Base-by-base conservation (phyloP, 2,329 filamentous ascomycete genomes). In the Cladophialophora chaetospira region DNA sequence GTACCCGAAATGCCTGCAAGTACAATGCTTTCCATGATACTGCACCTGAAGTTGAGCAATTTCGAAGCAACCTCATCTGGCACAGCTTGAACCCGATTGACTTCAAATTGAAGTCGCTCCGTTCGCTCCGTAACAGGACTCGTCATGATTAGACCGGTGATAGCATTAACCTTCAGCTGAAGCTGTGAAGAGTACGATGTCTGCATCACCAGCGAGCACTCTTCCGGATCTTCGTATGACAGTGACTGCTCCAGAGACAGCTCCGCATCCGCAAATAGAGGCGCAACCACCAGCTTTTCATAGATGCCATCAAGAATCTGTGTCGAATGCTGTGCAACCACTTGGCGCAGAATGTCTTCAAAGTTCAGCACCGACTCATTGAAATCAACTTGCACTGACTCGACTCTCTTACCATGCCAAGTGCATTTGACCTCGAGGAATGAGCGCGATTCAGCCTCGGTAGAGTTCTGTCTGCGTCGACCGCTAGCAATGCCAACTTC, bases 401-500 rank as follows among this genome's bases (percentile, higher is more conserved):
- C 81, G 36, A 91, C 83, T 69, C 93, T 88, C 65, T 88, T 86
- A 61, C 86, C 87, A 67, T 93, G 87, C 55, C 89, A 85, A 71
- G 95, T 91, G 93, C 94, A 99, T 63, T 90, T 86, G 54, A 79
- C 55, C 23, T 70, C 70, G 35, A 79, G 65, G 54, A 64, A 68
- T 6, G 76, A 68, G 13, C 69, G 58, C 21, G 66, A 62, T 15
- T 62, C 52, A 21, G 36, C 42, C 10, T 44, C 31, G 26, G 54
- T 28, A 31, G 45, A 53, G 45, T 63, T 55, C 28, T 53, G 50
- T 55, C 64, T 69, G 28, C 67, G 61, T 58, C 69, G 76, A 28
- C 87, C 87, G 68, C 86, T 91, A 57, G 85, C 81, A 31, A 96
- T 83, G 8, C 91, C 92, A 48, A 99, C 79, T 63, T 97, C 87